Percentiles rank a stretch among this genome's conserved stretches.
phyloP scores from a whole-genome alignment of 2,329 filamentous ascomycete species.

The Verticillium isaacii region DNA sequence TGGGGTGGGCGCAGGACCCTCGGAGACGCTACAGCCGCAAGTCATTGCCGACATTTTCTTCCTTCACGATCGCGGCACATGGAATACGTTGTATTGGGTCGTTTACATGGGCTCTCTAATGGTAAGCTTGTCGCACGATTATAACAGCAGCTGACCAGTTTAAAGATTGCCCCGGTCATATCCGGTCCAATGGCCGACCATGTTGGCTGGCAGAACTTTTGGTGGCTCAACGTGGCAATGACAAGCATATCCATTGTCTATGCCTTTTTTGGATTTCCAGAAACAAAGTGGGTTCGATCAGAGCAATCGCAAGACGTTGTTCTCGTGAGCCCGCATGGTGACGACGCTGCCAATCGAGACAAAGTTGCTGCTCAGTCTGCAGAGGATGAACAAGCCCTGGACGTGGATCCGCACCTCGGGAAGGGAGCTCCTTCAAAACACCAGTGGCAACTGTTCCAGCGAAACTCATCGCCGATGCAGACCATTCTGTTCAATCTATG shows the following conservation, averaged over 20 bases:
- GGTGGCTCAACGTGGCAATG: slow-evolving; percentile 59
- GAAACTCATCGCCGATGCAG: slow-evolving; percentile 24
- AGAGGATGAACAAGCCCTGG: slow-evolving; percentile 15
- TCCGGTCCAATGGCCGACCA: slow-evolving; percentile 56
- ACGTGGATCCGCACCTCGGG: slow-evolving; percentile 50
- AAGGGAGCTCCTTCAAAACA: slow-evolving; percentile 47
- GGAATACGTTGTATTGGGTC: slow-evolving; percentile 40
- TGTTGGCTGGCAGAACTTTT: slow-evolving; percentile 57
- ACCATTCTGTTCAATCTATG: slow-evolving; percentile 49
- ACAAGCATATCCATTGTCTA: slow-evolving; percentile 43
- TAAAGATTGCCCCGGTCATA: slow-evolving; percentile 48
- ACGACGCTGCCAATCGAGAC: too few relatives aligned
- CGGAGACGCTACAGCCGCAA: slow-evolving; percentile 57
- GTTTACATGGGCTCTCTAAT: slow-evolving; percentile 46
- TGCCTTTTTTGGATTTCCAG: slow-evolving; percentile 56
- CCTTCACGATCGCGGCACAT: slow-evolving; percentile 59
- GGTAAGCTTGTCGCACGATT: neutral
- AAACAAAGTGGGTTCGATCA: slow-evolving; percentile 34
- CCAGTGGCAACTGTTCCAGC: slow-evolving; percentile 52
- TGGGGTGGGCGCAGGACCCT: slow-evolving; percentile 57
- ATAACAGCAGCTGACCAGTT: too few relatives aligned
- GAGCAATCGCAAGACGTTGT: too few relatives aligned
- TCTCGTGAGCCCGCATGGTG: too few relatives aligned
- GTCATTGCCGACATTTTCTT: slow-evolving; percentile 64
- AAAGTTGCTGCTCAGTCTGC: too few relatives aligned